Evolutionary conservation across 1,284 basidiomycete species (phyloP), one percentile per base, ranked within the genome.

Genomic region (Exobasidium rhododendri): DNA sequence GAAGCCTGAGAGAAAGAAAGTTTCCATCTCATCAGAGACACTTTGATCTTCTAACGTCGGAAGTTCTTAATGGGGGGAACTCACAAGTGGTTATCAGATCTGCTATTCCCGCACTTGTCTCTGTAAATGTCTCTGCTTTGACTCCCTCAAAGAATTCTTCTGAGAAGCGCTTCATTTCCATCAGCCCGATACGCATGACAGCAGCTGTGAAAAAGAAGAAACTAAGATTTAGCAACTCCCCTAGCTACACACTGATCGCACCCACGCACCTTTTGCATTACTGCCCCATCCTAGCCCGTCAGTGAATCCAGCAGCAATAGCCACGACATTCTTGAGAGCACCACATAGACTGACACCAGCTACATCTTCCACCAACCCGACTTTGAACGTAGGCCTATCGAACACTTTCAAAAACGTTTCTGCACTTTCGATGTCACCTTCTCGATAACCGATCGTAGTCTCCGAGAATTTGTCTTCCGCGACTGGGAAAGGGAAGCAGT

Each of bases 261-360:
- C 17, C 7, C 0, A 43, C 63, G 61, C 63, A 82, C 82, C 82
- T 66, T 85, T 85, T n/a, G 84, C 81, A 69, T 85, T 85, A 77
- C 83, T 82, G 10, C 85, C 85, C 80, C 83, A 84, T 40, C 81
- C 81, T 1, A 86, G 73, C 13, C 85, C 85, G 65, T 86, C 85
- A 40, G 81, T 80, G 61, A 85, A 82, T 1, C 85, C 85, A 1
- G 84, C 84, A 3, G 83, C 85, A 56, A 86, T 82, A 17, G 85
- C 84, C 1, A 85, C 83, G 45, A 86, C 67, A 50, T 82, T 85
- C 82, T 86, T 86, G 51, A 86, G 76, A 1, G 85, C 85, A 40
- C 85, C 85, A 59, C 84, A 84, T 13, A 86, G 81, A 57, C 81
- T 82, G 43, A 85, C 85, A 43, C 85, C 85, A 4, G 82, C 80